Percentiles rank a stretch among this genome's conserved stretches.
phyloP scores from a whole-genome alignment of 768 basidiomycete species.

The Suillus subluteus region DNA sequence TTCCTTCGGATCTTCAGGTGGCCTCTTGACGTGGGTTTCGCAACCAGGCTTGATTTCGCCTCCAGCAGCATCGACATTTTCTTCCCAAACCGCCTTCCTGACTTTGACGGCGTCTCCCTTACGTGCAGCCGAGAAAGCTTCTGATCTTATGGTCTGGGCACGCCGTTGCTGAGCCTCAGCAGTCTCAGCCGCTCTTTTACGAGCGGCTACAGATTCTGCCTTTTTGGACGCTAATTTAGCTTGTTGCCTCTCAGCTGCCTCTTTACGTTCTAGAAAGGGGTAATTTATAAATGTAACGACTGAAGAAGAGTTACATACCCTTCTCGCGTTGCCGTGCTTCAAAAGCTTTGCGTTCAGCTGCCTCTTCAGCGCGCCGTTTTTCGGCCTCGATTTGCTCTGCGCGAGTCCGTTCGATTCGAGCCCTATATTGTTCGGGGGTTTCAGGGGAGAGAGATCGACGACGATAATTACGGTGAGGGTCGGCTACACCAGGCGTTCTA shows the following conservation, averaged over 20 bases:
- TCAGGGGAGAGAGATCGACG: slow-evolving; percentile 37
- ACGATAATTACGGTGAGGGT: slow-evolving; percentile 25
- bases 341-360: slow-evolving; percentile 49
- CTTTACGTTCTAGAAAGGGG: slow-evolving; percentile 48
- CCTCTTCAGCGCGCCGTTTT: slow-evolving; percentile 54
- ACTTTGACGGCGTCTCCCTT: slow-evolving; percentile 53
- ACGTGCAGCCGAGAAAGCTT: slow-evolving; percentile 68
- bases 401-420: slow-evolving; percentile 49
- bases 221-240: slow-evolving; percentile 58
- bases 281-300: slow-evolving; percentile 15
- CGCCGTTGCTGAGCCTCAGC: slow-evolving; percentile 50
- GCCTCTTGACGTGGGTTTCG: slow-evolving; percentile 49
- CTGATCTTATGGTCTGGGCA: slow-evolving; percentile 60
- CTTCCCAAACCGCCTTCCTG: slow-evolving; percentile 70
- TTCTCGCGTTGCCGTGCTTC: slow-evolving; percentile 51
- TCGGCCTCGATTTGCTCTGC: slow-evolving; percentile 61
- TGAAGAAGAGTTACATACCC: slow-evolving; percentile 39
- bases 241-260: slow-evolving; percentile 62
- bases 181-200: slow-evolving; percentile 50
- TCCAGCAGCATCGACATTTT: slow-evolving; percentile 70
- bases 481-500: slow-evolving; percentile 19
- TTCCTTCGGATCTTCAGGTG: slow-evolving; percentile 60
- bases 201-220: slow-evolving; percentile 52
- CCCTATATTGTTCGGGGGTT: slow-evolving; percentile 54
- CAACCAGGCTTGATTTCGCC: slow-evolving; percentile 66